Conservation (phyloP, 225 moss, liverwort and hornwort genomes). For the Straminergon stramineum region DNA sequence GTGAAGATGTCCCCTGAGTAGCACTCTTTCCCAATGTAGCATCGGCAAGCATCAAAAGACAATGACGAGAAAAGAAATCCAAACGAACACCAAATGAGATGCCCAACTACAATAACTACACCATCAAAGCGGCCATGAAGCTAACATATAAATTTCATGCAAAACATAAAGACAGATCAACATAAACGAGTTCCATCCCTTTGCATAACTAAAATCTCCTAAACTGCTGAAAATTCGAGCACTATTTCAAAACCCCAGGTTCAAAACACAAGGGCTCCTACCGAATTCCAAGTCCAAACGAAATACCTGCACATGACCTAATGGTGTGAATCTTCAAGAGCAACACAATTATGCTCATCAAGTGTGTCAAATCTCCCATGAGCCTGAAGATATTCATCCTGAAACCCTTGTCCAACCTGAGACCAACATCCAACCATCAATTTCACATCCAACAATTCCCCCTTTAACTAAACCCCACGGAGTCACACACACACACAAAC, state of each 20-base stretch:
- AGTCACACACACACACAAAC: background rate
- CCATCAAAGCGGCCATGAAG: background rate
- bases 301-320: conserved; percentile 77
- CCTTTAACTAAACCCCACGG: background rate
- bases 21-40: background rate
- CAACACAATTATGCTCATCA: conserved; percentile 85
- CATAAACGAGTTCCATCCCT: background rate
- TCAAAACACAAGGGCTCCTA: background rate
- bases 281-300: background rate
- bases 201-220: background rate
- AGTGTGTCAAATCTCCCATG: conserved; percentile 79
- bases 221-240: background rate
- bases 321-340: conserved; percentile 93
- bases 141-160: background rate
- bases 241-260: background rate
- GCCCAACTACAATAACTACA: background rate
- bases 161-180: background rate
- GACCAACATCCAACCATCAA: background rate
- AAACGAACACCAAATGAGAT: background rate
- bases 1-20: background rate
- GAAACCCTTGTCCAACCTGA: conserved; percentile 3
- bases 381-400: conserved; percentile 98
- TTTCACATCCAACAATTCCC: background rate
- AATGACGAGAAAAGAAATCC: background rate
- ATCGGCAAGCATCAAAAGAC: background rate